Evolutionary conservation across 2,329 filamentous ascomycete genomes (phyloP).

Genomic region (Diaporthe longicolla): DNA sequence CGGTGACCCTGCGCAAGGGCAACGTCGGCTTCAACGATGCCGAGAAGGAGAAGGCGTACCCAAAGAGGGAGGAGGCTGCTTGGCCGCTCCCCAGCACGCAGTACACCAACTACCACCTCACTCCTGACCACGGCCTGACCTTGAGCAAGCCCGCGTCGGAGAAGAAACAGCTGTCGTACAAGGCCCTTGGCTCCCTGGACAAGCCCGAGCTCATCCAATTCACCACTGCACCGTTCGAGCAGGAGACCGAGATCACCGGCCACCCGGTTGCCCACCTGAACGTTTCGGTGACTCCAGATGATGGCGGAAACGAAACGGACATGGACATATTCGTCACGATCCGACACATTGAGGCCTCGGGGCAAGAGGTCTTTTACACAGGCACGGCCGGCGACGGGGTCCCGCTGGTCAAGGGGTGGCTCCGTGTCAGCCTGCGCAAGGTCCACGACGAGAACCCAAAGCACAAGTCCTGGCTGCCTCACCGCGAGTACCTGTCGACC

Average conservation of each 20-base stretch:
- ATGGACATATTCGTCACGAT: slow-evolving; percentile 77
- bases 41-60: slow-evolving; percentile 68
- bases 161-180: slow-evolving; percentile 66
- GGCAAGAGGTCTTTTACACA: slow-evolving; percentile 74
- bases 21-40: slow-evolving; percentile 77
- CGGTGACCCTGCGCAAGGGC: slow-evolving; percentile 74
- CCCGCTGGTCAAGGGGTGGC: slow-evolving; percentile 75
- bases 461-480: slow-evolving; percentile 68
- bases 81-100: slow-evolving; percentile 78
- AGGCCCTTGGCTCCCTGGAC: slow-evolving; percentile 70
- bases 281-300: slow-evolving; percentile 72
- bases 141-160: slow-evolving; percentile 48
- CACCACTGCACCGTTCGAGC: slow-evolving; percentile 67
- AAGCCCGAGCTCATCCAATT: slow-evolving; percentile 71
- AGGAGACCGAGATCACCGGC: slow-evolving; percentile 78
- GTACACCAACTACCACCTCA: slow-evolving; percentile 74
- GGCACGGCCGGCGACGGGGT: slow-evolving; percentile 76
- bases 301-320: slow-evolving; percentile 58
- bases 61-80: slow-evolving; percentile 68
- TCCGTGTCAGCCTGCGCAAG: slow-evolving; percentile 70
- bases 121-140: slow-evolving; percentile 59
- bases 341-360: slow-evolving; percentile 67
- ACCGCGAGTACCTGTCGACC: slow-evolving; percentile 69
- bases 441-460: slow-evolving; percentile 64
- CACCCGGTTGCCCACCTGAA: slow-evolving; percentile 76